These are phyloP conservation scores for Plenodomus tracheiphilus DNA, from an alignment of 2,329 filamentous ascomycete genomes.

Conservation along the genomic window DNA sequence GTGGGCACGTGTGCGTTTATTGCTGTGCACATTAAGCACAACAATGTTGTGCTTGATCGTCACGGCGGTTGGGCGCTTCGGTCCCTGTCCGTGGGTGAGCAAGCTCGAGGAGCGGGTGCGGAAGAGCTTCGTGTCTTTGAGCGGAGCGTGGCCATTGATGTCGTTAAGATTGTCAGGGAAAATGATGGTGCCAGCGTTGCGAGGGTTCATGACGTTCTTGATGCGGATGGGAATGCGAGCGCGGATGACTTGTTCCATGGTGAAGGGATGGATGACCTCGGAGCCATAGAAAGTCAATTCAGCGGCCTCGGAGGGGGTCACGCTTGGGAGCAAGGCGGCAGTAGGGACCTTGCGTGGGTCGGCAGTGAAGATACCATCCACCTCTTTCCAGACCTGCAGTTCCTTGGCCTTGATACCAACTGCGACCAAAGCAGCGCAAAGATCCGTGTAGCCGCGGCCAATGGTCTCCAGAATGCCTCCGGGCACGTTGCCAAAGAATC, in stretches of 20 bases:
- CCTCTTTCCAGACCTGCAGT: constrained; percentile 98
- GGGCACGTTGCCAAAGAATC: constrained; percentile 92
- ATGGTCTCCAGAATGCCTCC: constrained; percentile 90
- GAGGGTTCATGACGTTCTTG: constrained; percentile 89
- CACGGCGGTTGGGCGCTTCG: constrained; percentile 65
- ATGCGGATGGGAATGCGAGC: constrained; percentile 85
- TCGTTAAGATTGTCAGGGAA: constrained; percentile 71
- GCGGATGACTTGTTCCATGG: constrained; percentile 87
- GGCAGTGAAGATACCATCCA: constrained; percentile 89
- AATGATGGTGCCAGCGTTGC: constrained; percentile 77
- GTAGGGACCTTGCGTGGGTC: constrained; percentile 91
- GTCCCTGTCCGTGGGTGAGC: constrained; percentile 50
- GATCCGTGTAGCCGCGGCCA: constrained; percentile 92
- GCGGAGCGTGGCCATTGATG: constrained; percentile 56
- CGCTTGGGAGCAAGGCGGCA: constrained; percentile 81
- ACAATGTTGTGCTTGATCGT: constrained; percentile 98
- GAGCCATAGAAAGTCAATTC: constrained; percentile 78
- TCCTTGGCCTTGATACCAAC: constrained; percentile 87
- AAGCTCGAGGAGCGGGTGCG: constrained; percentile 52
- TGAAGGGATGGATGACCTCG: constrained; percentile 97
- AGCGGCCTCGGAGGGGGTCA: constrained; percentile 92
- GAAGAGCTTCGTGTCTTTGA: constrained; percentile 62
- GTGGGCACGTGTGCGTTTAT: constrained; percentile 93
- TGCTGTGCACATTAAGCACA: constrained; percentile 96
- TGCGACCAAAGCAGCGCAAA: constrained; percentile 89